phyloP scores from a whole-genome alignment of 1,139 yeast species.

The Blastobotrys malaysiensis region DNA sequence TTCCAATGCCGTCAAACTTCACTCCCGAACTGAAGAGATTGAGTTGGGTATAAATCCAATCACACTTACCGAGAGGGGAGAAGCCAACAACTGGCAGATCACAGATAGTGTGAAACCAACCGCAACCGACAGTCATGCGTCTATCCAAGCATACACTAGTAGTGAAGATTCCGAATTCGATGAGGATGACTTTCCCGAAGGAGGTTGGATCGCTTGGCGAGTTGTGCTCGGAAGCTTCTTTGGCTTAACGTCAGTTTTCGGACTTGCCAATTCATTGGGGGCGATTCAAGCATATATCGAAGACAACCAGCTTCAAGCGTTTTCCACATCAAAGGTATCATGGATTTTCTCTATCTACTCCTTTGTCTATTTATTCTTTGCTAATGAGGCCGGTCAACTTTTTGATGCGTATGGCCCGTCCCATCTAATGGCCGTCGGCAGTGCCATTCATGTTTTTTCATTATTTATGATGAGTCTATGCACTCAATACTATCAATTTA shows the following conservation, averaged over 20 bases:
- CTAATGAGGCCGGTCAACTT: slow-evolving; percentile 54
- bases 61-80: neutral
- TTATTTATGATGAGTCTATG: slow-evolving; percentile 53
- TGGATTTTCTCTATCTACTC: slow-evolving; percentile 64
- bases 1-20: neutral
- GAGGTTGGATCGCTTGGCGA: slow-evolving; percentile 50
- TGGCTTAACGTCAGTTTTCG: slow-evolving; percentile 60
- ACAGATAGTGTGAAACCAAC: no score
- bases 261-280: slow-evolving; percentile 62
- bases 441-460: slow-evolving; percentile 45
- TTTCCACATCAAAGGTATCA: slow-evolving; percentile 47
- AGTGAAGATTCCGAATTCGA: neutral
- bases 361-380: slow-evolving; percentile 51
- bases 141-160: neutral
- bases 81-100: neutral
- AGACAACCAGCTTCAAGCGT: slow-evolving; percentile 45
- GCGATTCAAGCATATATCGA: slow-evolving; percentile 64
- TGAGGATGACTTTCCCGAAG: slow-evolving; percentile 8
- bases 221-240: slow-evolving; percentile 59
- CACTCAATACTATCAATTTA: slow-evolving; percentile 50
- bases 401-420: slow-evolving; percentile 60
- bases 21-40: neutral
- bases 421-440: slow-evolving; percentile 43
- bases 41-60: neutral
- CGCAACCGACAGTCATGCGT: neutral